A percentile compares a stretch with the other conserved stretches of the same genome.
These are phyloP conservation scores for Millerozyma acaciae DNA, from an alignment of 805 yeast species.

Conservation along the genomic window DNA sequence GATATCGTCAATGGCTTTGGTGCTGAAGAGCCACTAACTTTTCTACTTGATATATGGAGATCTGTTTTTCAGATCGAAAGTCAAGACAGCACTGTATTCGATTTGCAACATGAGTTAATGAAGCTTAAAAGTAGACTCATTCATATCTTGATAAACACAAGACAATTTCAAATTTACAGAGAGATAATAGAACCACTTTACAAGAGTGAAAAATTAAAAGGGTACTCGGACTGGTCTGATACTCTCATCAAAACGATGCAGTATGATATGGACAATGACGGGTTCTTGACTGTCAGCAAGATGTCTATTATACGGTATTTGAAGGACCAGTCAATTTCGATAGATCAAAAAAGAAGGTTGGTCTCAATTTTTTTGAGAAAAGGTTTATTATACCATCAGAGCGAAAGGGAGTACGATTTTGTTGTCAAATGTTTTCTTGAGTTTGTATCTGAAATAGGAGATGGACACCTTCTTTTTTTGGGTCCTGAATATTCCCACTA, in stretches of 20 bases:
- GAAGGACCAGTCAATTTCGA: conserved; percentile 8
- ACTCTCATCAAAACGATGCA: conserved; percentile 20
- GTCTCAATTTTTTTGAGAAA: conserved; percentile 13
- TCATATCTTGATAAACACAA: conserved; percentile 25
- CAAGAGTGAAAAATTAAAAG: not conserved
- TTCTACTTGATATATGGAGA: conserved; percentile 24
- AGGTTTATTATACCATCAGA: conserved; percentile 15
- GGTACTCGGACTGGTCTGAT: conserved; percentile 20
- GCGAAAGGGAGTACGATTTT: conserved; percentile 9
- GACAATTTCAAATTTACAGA: conserved; percentile 20
- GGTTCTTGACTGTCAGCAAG: conserved; percentile 9
- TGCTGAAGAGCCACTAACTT: conserved; percentile 11
- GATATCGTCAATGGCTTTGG: conserved; percentile 20
- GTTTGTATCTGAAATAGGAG: conserved; percentile 13
- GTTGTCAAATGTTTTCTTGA: conserved; percentile 15
- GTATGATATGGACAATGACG: conserved; percentile 11
- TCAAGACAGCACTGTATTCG: conserved; percentile 2
- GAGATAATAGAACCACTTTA: conserved; percentile 16
- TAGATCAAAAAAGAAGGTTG: conserved; percentile 17
- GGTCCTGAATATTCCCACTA: no score
- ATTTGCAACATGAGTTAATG: conserved; percentile 16
- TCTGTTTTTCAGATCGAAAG: conserved; percentile 12
- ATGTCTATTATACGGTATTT: conserved; percentile 13
- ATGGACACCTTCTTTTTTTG: conserved; percentile 20
- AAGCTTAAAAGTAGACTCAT: conserved; percentile 17